Conservation (phyloP, 192 early-diverging fungal species). For the Coemansia sp. region DNA sequence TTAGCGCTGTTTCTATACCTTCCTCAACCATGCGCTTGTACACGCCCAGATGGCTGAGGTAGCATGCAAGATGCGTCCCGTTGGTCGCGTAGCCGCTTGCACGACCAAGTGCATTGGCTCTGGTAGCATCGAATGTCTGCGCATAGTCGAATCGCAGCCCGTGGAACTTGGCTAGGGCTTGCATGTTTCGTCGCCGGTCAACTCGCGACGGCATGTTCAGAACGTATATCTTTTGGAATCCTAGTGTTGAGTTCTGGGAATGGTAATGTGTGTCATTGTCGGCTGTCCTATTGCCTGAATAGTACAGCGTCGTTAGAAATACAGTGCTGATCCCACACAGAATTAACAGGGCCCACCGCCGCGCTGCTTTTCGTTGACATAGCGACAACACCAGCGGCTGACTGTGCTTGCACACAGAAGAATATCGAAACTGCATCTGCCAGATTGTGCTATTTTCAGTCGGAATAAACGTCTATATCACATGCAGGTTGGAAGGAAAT, state of each 20-base stretch:
- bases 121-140: conserved; percentile 8
- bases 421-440: neutral
- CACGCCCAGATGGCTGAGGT: conserved; percentile 32
- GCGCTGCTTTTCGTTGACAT: neutral
- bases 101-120: conserved; percentile 13
- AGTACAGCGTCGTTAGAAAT: neutral
- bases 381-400: neutral
- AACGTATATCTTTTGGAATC: conserved; percentile 47
- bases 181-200: conserved; percentile 39
- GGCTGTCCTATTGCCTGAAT: neutral
- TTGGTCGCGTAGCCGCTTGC: conserved; percentile 19
- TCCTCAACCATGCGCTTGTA: conserved; percentile 23
- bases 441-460: neutral
- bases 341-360: neutral
- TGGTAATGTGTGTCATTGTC: conserved; percentile 6
- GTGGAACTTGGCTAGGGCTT: conserved; percentile 27
- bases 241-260: conserved; percentile 26
- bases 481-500: neutral
- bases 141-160: conserved; percentile 22
- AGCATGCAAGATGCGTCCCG: conserved; percentile 46
- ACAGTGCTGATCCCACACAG: neutral
- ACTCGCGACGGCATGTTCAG: conserved; percentile 27
- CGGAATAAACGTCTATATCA: neutral
- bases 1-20: conserved; percentile 30
- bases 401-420: neutral